Base-by-base conservation (phyloP, 441 rosid genomes). In the Gossypium laxum region DNA sequence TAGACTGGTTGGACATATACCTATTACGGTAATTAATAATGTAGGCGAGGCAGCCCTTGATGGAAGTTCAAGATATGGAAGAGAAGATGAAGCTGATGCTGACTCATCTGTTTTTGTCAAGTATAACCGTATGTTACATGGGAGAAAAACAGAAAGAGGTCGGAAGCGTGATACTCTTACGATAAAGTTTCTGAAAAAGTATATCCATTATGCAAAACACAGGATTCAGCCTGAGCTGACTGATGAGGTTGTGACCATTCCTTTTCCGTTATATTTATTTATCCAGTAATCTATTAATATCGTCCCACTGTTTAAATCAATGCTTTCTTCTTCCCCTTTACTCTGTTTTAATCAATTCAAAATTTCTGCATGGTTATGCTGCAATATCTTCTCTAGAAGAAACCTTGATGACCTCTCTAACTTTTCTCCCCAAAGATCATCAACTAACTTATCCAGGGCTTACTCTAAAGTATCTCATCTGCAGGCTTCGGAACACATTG, bases 151-250 rank as follows among this genome's bases (percentile, higher is more conserved):
- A 57, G 87, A 78, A 18, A 87, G 85, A 84, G 89, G 93, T 38
- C 89, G 78, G 69, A 90, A 89, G 76, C 86, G 86, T 32, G 90
- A 90, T 75, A 87, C 94, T 12, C 96, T 94, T 58, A 86, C 94
- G 26, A 85, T 90, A 67, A 89, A 88, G 73, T 92, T 94, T 78
- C 88, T 94, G 24, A 94, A 94, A 81, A 94, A 94, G 86, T 94
- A 87, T 52, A 92, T 94, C 74, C 99, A 94, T 79, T 94, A 92
- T 76, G 97, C 99, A 74, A 94, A 94, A 85, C 92, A 92, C 75
- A 87, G 97, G 74, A 88, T 92, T 81, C 88, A 88, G 77, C 98
- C 99, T 38, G 92, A 94, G 50, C 88, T 94, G 73, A 90, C 96
- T 50, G 98, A 94, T 72, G 97, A 92, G 93, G 97, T 93, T 67